A percentile compares a stretch with the other conserved stretches of the same genome.
phyloP scores from a whole-genome alignment of 2,329 filamentous ascomycete genomes.

The Daldinia eschscholtzii region DNA sequence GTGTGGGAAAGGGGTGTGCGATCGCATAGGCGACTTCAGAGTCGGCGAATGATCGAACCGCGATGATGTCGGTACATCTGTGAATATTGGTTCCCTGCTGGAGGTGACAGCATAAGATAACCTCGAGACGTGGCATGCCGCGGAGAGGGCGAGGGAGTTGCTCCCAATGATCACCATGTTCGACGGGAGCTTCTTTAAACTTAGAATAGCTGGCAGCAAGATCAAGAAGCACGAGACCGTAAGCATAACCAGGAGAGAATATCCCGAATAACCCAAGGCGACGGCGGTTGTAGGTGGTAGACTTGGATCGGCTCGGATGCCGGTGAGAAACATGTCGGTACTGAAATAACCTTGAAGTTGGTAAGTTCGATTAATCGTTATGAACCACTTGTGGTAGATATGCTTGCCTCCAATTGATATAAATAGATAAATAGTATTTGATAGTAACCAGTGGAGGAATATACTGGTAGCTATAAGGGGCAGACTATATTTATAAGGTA shows the following conservation, averaged over 20 bases:
- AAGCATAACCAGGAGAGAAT: conserved; percentile 32
- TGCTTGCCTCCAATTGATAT: conserved; percentile 45
- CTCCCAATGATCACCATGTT: conserved; percentile 39
- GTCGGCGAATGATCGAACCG: conserved; percentile 1
- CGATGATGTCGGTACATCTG: conserved; percentile 1
- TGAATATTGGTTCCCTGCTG: neutral
- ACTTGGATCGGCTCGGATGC: conserved; percentile 17
- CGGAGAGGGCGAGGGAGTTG: conserved; percentile 46
- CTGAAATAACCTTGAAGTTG: conserved; percentile 28
- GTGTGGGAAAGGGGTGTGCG: neutral
- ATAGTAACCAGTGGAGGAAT: conserved; percentile 59
- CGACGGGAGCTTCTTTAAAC: conserved; percentile 35
- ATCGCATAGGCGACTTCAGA: conserved; percentile 14
- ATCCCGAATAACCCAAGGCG: conserved; percentile 33
- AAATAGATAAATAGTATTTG: conserved; percentile 56
- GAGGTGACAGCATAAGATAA: conserved; percentile 23
- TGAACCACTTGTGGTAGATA: neutral
- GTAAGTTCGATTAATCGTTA: neutral
- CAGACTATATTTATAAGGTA: conserved; percentile 58
- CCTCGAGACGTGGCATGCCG: conserved; percentile 45
- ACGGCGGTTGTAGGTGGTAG: conserved; percentile 37
- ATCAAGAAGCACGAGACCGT: conserved; percentile 32
- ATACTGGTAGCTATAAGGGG: conserved; percentile 53
- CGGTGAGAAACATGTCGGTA: conserved; percentile 7
- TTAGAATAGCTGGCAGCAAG: conserved; percentile 33